Evolutionary conservation across 257 asterid species (phyloP).

Genomic region (Paraleonurus japonicus): DNA sequence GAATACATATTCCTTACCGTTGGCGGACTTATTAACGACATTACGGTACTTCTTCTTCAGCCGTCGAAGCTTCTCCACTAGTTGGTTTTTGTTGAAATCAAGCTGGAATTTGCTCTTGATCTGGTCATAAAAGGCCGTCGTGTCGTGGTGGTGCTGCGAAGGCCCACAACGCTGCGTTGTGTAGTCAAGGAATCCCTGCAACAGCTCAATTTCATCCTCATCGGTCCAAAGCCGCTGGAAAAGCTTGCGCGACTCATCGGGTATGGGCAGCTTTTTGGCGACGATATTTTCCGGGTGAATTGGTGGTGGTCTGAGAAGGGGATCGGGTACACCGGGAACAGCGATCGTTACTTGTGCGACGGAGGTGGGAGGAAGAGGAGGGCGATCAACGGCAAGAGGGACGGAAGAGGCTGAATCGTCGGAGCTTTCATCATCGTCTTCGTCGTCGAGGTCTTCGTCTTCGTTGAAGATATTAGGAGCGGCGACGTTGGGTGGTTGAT

Average conservation of each 20-base stretch:
- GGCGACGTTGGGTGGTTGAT: background rate
- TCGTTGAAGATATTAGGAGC: background rate
- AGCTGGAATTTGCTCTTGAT: constrained; percentile 82
- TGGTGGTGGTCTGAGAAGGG: constrained; percentile 26
- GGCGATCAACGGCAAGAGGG: constrained; percentile 40
- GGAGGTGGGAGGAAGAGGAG: constrained; percentile 31
- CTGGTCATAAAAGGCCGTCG: constrained; percentile 90
- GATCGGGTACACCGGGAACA: constrained; percentile 46
- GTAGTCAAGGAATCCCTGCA: constrained; percentile 82
- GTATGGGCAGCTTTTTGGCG: constrained; percentile 51
- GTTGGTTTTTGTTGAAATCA: constrained; percentile 85
- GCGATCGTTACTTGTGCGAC: constrained; percentile 60
- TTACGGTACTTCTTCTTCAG: constrained; percentile 88
- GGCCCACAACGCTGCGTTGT: constrained; percentile 65
- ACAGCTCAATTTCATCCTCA: constrained; percentile 89
- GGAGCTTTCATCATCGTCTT: constrained; percentile 45
- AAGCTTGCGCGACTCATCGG: constrained; percentile 76
- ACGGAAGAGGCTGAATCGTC: constrained; percentile 66
- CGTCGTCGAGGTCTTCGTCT: constrained; percentile 27
- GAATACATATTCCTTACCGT: constrained; percentile 73
- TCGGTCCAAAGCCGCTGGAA: constrained; percentile 96
- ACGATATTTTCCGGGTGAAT: constrained; percentile 28
- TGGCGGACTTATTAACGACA: constrained; percentile 50
- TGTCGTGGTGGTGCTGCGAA: constrained; percentile 84
- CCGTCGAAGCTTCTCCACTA: constrained; percentile 89